Percentiles rank a stretch among this genome's conserved stretches.
Conservation (phyloP, 179 eudicot species). For the Actinidia chinensis region DNA sequence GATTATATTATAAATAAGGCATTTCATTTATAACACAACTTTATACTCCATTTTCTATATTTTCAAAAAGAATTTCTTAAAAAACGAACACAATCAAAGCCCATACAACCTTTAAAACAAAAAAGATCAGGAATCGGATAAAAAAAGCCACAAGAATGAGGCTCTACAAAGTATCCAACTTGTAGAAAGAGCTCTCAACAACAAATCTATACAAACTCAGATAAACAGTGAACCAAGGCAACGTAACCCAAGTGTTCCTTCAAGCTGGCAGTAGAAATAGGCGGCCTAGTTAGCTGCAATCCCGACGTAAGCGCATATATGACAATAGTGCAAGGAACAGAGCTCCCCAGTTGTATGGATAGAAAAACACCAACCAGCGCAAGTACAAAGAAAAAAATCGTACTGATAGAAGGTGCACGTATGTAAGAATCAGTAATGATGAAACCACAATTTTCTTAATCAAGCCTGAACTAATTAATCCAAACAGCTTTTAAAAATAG, state of each 20-base stretch:
- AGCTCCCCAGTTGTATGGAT: constrained; percentile 59
- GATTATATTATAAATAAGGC: too few species aligned
- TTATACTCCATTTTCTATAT: background rate
- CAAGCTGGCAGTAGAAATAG: constrained; percentile 32
- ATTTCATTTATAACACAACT: too few species aligned
- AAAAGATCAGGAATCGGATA: background rate
- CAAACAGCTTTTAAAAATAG: background rate
- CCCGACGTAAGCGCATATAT: constrained; percentile 60
- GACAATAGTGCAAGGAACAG: constrained; percentile 52
- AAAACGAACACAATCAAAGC: background rate
- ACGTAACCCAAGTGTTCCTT: constrained; percentile 53
- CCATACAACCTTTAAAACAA: background rate
- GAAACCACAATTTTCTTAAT: constrained; percentile 6
- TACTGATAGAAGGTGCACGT: constrained; percentile 19
- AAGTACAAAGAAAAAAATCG: constrained; percentile 42
- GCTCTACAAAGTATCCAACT: constrained; percentile 4
- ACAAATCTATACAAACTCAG: too few species aligned
- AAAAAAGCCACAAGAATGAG: constrained; percentile 4
- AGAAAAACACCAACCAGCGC: constrained; percentile 57
- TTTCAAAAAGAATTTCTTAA: constrained; percentile 3
- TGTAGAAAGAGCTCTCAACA: background rate
- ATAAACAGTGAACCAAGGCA: too few species aligned
- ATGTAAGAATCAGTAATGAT: background rate
- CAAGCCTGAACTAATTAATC: too few species aligned
- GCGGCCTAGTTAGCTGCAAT: constrained; percentile 48